A percentile compares a stretch with the other conserved stretches of the same genome.
Conservation (phyloP, 768 basidiomycete genomes). For the Fistulinella prunicolor region DNA sequence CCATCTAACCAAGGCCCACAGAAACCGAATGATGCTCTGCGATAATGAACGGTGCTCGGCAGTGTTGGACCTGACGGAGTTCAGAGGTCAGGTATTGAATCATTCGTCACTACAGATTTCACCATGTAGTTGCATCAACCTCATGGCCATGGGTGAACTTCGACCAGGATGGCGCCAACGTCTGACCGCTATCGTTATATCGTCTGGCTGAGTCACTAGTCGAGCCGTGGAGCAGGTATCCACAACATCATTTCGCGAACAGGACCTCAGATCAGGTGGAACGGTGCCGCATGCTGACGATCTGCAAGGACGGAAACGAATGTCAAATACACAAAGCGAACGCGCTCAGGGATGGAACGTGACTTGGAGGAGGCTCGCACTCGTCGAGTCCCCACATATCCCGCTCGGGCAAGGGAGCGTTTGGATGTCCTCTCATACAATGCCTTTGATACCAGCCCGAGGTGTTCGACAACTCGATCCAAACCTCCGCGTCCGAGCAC, state of each 20-base stretch:
- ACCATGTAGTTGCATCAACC: slow-evolving; percentile 38
- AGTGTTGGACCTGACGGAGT: no score
- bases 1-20: no score
- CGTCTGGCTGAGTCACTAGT: neutral
- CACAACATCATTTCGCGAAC: slow-evolving; percentile 52
- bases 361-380: slow-evolving; percentile 1
- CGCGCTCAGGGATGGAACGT: slow-evolving; percentile 12
- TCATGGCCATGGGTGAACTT: slow-evolving; percentile 46
- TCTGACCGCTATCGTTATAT: slow-evolving; percentile 8
- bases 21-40: no score
- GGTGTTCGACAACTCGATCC: slow-evolving; percentile 23
- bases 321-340: slow-evolving; percentile 26
- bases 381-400: no score
- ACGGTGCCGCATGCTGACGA: slow-evolving; percentile 33
- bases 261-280: slow-evolving; percentile 48
- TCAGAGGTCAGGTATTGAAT: no score
- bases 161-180: slow-evolving; percentile 18
- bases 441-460: no score
- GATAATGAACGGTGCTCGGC: no score
- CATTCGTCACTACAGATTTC: slow-evolving; percentile 30
- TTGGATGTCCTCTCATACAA: slow-evolving; percentile 1
- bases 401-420: neutral
- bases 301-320: slow-evolving; percentile 7
- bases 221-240: slow-evolving; percentile 41
- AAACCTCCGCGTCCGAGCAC: slow-evolving; percentile 27